These are phyloP conservation scores for Chondrus crispus DNA, from an alignment of 23 red algal species.

Conservation along the genomic window DNA sequence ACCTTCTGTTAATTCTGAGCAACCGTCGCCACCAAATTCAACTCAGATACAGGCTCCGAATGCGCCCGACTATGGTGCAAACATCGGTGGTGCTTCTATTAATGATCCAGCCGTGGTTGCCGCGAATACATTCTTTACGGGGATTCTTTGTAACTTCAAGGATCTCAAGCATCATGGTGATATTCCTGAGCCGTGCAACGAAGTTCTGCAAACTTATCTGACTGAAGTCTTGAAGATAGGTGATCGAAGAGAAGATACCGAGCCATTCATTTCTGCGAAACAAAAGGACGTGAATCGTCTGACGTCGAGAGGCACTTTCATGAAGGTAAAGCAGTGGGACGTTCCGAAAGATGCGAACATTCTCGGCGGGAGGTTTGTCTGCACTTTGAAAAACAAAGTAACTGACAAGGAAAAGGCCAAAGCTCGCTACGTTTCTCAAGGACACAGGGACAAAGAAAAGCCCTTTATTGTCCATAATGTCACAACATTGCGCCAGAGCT, in stretches of 20 bases:
- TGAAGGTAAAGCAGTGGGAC: not conserved
- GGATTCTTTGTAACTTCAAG: too few relatives aligned
- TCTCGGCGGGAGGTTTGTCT: not conserved
- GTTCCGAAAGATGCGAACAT: constrained; percentile 18
- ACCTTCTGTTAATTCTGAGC: too few relatives aligned
- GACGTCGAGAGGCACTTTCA: not conserved
- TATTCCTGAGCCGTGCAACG: too few relatives aligned
- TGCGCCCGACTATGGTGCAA: too few relatives aligned
- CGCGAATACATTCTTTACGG: too few relatives aligned
- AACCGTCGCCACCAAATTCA: too few relatives aligned
- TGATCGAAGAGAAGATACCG: not conserved
- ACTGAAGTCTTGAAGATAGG: not conserved
- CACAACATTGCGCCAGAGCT: not conserved
- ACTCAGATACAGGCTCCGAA: too few relatives aligned
- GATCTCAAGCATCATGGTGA: too few relatives aligned
- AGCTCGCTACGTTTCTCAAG: constrained; percentile 1
- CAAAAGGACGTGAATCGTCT: not conserved
- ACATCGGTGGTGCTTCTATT: too few relatives aligned
- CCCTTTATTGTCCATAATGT: not conserved
- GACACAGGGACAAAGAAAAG: not conserved
- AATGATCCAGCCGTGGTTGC: too few relatives aligned
- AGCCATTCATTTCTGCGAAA: not conserved
- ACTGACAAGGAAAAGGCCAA: not conserved
- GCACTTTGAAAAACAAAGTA: not conserved
- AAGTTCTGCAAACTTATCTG: too few relatives aligned